Base-by-base conservation (phyloP, 352 stramenopile genomes). In the Aphanomyces cochlioides region DNA sequence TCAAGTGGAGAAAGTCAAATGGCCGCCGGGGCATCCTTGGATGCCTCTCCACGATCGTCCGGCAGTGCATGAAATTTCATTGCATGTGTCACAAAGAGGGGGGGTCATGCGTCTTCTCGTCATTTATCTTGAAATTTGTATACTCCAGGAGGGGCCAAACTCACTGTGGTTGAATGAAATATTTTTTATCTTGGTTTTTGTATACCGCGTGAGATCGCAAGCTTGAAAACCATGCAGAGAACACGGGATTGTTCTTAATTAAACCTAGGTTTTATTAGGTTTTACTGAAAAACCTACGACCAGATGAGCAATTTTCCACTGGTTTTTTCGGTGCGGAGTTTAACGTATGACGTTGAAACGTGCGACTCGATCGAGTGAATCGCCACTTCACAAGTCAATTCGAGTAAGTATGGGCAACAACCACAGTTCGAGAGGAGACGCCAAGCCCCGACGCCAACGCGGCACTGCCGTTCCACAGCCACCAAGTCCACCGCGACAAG, bases 401-500 rank as follows among this genome's bases (percentile, higher is more conserved):
- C 58, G 53, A 66, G n/a, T 21, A 10, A 48, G 8, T 12, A 53
- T 41, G 38, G 19, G 58, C 19, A 53, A 53, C 39, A 66, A 47
- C 7, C 28, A 5, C 6, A 28, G 28, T 28, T 57, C 47, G 41
- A 47, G 41, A 15, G 36, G 39, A 13, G 43, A 69, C 57, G 50
- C 19, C 8, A 66, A 66, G 57, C 57, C 38, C 19, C 63, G 63
- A 13, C 63, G 63, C 50, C 28, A 69, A 17, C 63, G 63, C 47
- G 39, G 39, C 10, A 56, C 43, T 12, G 63, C 43, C 47, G 63
- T 47, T 34, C 50, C 50, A 19, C 50, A 58, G 37, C 63, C 63
- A 7, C 19, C 21, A 17, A 69, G 41, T 8, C 63, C 63, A n/a
- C 63, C 63, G 10, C 28, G 63, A 6, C 63, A 47, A n/a, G 15